A percentile compares a stretch with the other conserved stretches of the same genome.
phyloP scores from a whole-genome alignment of 2,329 filamentous ascomycete species.

The Monilinia polystroma region DNA sequence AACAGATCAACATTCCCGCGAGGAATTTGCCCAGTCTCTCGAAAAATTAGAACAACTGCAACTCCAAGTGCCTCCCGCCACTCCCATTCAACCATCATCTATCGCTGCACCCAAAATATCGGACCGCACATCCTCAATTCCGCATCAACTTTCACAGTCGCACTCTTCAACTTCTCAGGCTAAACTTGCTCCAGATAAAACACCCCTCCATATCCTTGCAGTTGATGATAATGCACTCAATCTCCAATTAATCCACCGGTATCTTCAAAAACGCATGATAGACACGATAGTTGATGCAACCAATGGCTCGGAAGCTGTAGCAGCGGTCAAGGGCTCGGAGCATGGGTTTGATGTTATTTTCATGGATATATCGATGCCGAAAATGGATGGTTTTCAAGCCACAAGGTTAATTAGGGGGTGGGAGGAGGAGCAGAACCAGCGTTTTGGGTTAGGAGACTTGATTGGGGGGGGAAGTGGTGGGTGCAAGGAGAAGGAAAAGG shows the following conservation, averaged over 20 bases:
- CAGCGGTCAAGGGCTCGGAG: constrained; percentile 33
- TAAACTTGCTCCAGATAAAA: not conserved
- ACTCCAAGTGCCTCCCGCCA: not conserved
- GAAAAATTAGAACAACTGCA: not conserved
- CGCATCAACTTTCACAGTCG: not conserved
- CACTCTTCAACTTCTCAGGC: not conserved
- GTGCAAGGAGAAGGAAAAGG: not conserved
- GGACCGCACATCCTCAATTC: not conserved
- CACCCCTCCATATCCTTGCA: constrained; percentile 31
- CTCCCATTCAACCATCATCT: not conserved
- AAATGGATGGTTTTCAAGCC: constrained; percentile 51
- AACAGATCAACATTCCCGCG: not conserved
- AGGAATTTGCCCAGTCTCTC: constrained; percentile 1
- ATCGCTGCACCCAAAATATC: not conserved
- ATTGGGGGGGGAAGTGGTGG: not conserved
- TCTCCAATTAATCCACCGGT: constrained; percentile 39
- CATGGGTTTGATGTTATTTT: constrained; percentile 46
- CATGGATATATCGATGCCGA: constrained; percentile 56
- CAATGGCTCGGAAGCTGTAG: constrained; percentile 48
- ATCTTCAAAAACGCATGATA: constrained; percentile 35
- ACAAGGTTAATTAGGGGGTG: constrained; percentile 47
- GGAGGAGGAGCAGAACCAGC: not conserved
- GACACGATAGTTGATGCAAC: constrained; percentile 41
- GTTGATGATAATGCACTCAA: constrained; percentile 45
- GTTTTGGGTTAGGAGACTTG: not conserved